Base-by-base conservation (phyloP, 345 rosid species). In the Fremontodendron californicum region DNA sequence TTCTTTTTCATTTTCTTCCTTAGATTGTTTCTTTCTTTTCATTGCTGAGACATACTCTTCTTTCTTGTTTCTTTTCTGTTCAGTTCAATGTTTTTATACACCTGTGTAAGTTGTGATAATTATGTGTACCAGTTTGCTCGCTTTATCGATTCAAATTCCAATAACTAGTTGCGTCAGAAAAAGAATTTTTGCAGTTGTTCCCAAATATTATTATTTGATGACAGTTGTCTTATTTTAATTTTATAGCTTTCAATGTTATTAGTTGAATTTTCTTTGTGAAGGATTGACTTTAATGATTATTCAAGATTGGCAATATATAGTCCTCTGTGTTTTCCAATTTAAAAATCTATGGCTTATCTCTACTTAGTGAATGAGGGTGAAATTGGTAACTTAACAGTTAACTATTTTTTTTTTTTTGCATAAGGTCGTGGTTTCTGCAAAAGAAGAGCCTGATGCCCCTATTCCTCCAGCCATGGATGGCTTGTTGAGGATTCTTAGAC, bases 391-490 rank as follows among this genome's bases (percentile, higher is more conserved):
- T 29, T 60, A 13, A 13, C 31, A 9, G 39, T 31, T 31, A 13
- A 16, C n/a, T 15, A n/a, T 6, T 61, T 12, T 45, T 45, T 12
- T 31, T 29, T 60, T 11, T 6, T 15, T 0, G 9, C 9, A 11
- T 29, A 31, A 81, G 86, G 84, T 83, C 35, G 74, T 83, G 86
- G 86, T 86, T 70, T 86, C 85, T 67, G 88, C 78, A 55, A 81
- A 78, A 62, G 87, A 86, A 76, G 85, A 86, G 66, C 86, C 86
- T 42, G 83, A 83, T 83, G 77, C 80, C 37, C 29, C 77, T 45
- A 62, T 79, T 71, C 82, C 88, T 71, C 86, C 88, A 66, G 83
- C 86, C 16, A 74, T 86, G 73, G 86, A 86, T 81, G 88, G 85
- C 62, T 77, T 86, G 21, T 54, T 86, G 75, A 81, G 81, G 74